Percentiles rank a stretch among this genome's conserved stretches.
These are phyloP conservation scores for Cryptosporidium viatorum DNA, from an alignment of 169 alveolate genomes.

Conservation along the genomic window DNA sequence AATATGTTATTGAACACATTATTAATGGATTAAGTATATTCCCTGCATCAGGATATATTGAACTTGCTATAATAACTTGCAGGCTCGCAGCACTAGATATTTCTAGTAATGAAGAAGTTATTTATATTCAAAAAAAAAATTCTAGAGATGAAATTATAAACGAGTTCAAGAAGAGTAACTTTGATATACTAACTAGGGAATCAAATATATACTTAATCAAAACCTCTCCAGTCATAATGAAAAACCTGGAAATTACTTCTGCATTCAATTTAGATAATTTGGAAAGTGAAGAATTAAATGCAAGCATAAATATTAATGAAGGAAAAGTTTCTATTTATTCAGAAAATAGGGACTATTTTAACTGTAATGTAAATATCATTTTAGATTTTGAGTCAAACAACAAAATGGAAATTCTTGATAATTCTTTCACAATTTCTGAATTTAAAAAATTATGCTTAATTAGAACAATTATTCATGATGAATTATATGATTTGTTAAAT, in stretches of 20 bases:
- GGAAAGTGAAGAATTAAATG: not conserved
- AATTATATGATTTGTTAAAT: constrained; percentile 27
- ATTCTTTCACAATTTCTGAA: constrained; percentile 4
- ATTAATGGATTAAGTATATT: constrained; percentile 28
- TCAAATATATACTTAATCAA: constrained; percentile 16
- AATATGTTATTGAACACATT: constrained; percentile 39
- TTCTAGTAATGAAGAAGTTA: not conserved
- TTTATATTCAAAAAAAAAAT: not conserved
- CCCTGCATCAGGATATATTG: constrained; percentile 71
- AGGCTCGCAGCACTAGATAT: constrained; percentile 46
- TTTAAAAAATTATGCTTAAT: constrained; percentile 1
- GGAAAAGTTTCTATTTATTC: constrained; percentile 43
- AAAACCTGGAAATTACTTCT: constrained; percentile 5
- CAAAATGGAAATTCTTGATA: not conserved
- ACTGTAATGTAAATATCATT: not conserved
- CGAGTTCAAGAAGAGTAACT: constrained; percentile 9
- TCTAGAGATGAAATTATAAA: constrained; percentile 5
- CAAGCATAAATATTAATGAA: not conserved
- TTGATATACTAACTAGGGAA: constrained; percentile 1
- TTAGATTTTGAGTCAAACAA: constrained; percentile 12
- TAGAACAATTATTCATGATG: constrained; percentile 11
- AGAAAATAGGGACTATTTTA: not conserved
- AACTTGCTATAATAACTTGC: not conserved
- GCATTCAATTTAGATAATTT: constrained; percentile 16
- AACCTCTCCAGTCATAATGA: constrained; percentile 43